Evolutionary conservation across 108 stramenopile species (phyloP), one percentile per base, ranked within the genome.

Genomic region (Nannochloropsis gaditana): DNA sequence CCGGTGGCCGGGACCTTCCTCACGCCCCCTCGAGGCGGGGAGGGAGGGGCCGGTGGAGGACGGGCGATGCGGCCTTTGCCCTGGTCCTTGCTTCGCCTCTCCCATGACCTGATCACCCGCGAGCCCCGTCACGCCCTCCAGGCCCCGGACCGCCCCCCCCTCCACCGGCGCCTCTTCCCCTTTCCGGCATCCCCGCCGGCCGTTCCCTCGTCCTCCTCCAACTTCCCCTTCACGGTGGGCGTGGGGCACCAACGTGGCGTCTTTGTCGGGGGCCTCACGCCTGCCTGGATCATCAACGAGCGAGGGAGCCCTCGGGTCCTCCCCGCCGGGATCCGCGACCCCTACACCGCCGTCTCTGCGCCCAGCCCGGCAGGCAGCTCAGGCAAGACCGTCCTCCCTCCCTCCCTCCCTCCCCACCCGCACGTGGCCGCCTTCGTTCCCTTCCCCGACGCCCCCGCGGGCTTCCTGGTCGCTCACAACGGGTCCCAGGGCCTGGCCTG

Each of bases 321-420:
- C 59, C n/a, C n/a, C 8, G 59, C 59, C 8, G 59, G 59, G 3
- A 15, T 73, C 2, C 59, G 59, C 6, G 59, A 73, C 8, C 59
- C 59, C 59, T 73, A 73, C 8, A n/a, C 59, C 3, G 59, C 59
- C 4, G 19, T n/a, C 59, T n/a, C n/a, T n/a, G 19, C 4, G 15
- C 8, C 8, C 6, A 15, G 19, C n/a, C 6, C 59, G 2, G 15
- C 59, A 2, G 0, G 15, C 19, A 73, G 59, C 59, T n/a, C 15
- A 8, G 59, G 59, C 19, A 73, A 73, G n/a, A n/a, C 19, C 19
- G n/a, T n/a, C 4, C 59, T 73, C n/a, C 59, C 59, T 73, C 59
- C 59, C 59, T 73, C 59, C 6, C 59, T 73, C n/a, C 59, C 59
- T 73, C 59, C 59, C 15, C 59, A 73, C 59, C 59, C 59, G 59